Evolutionary conservation across 345 rosid species (phyloP).

Genomic region (Excoecaria cochinchinensis): DNA sequence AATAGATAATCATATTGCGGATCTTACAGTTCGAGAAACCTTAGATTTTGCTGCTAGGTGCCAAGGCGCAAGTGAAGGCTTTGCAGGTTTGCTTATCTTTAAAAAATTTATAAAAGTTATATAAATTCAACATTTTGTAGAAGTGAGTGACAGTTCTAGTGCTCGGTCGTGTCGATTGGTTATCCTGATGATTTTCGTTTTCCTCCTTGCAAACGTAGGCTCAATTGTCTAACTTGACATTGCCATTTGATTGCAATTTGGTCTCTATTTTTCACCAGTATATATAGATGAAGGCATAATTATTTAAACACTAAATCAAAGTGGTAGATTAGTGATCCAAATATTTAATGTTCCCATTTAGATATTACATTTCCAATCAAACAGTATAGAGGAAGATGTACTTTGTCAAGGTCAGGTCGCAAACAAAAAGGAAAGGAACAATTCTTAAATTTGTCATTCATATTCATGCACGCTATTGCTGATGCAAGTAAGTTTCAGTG

Average conservation of each 20-base stretch:
- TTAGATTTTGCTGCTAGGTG: conserved; percentile 92
- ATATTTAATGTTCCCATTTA: too few species aligned
- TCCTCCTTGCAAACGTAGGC: not conserved
- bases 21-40: conserved; percentile 91
- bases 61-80: conserved; percentile 82
- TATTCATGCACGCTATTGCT: not conserved
- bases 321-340: not conserved
- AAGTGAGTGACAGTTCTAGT: not conserved
- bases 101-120: not conserved
- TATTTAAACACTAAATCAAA: not conserved
- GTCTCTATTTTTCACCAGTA: not conserved
- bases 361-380: not conserved
- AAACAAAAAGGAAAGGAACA: too few species aligned
- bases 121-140: not conserved
- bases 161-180: not conserved
- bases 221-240: not conserved
- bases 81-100: conserved; percentile 53
- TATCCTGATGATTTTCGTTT: not conserved
- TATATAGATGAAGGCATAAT: too few species aligned
- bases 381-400: not conserved
- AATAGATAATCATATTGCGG: conserved; percentile 85
- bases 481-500: not conserved
- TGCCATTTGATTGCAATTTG: not conserved
- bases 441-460: not conserved
- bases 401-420: too few species aligned